Evolutionary conservation across 192 early-diverging fungal genomes (phyloP).

Genomic region (Podila verticillata): DNA sequence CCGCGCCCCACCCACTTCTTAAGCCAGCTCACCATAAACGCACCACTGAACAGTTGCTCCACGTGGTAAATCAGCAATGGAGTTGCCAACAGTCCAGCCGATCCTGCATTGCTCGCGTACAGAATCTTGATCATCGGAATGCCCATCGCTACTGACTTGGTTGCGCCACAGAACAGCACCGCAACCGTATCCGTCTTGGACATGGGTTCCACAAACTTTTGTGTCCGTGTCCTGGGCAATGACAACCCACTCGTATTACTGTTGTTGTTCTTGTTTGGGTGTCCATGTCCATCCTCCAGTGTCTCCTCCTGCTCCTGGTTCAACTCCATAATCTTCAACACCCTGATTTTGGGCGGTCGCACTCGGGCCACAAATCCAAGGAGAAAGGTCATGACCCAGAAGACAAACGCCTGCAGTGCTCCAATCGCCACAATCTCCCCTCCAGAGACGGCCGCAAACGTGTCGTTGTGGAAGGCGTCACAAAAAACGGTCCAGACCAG

Average conservation of each 20-base stretch:
- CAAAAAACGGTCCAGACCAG: slow-evolving; percentile 80
- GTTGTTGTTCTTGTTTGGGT: background rate
- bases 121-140: slow-evolving; percentile 80
- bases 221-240: slow-evolving; percentile 8
- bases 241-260: slow-evolving; percentile 5
- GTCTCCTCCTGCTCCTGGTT: slow-evolving; percentile 17
- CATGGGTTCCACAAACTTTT: slow-evolving; percentile 30
- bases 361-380: slow-evolving; percentile 56
- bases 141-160: slow-evolving; percentile 80
- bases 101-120: slow-evolving; percentile 60
- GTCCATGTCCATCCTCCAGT: slow-evolving; percentile 24
- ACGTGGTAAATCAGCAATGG: slow-evolving; percentile 79
- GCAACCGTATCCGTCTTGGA: slow-evolving; percentile 68
- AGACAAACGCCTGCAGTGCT: slow-evolving; percentile 60
- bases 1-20: slow-evolving; percentile 63
- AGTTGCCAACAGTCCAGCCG: slow-evolving; percentile 66
- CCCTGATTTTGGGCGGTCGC: slow-evolving; percentile 50
- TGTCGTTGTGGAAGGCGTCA: slow-evolving; percentile 69
- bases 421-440: slow-evolving; percentile 62
- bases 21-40: slow-evolving; percentile 64
- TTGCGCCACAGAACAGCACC: slow-evolving; percentile 75
- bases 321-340: slow-evolving; percentile 40
- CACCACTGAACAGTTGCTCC: slow-evolving; percentile 73
- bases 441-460: slow-evolving; percentile 60
- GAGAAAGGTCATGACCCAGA: slow-evolving; percentile 61